Conservation (phyloP, 1,284 basidiomycete species). For the Tylopilus sp. region DNA sequence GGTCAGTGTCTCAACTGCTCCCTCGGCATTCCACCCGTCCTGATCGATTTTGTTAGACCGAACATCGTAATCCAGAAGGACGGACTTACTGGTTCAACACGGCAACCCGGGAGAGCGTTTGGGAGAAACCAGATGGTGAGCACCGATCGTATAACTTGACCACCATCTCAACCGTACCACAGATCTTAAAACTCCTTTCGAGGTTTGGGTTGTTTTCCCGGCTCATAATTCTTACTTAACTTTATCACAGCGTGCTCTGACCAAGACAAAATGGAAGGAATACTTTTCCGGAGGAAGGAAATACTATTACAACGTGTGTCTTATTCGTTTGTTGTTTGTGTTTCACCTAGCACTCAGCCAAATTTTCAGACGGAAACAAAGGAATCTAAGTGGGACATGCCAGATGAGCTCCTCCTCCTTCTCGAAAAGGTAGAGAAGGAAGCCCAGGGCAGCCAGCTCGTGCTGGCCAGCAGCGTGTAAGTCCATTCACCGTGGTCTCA, state of each 20-base stretch:
- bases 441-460: slow-evolving; percentile 37
- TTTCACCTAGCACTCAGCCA: neutral
- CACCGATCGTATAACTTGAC: slow-evolving; percentile 14
- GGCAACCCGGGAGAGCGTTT: slow-evolving; percentile 72
- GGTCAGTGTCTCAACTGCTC: slow-evolving; percentile 24
- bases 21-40: neutral
- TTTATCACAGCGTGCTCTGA: slow-evolving; percentile 68
- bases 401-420: slow-evolving; percentile 77
- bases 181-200: slow-evolving; percentile 83
- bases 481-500: neutral
- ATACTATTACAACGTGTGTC: slow-evolving; percentile 85
- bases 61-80: slow-evolving; percentile 80
- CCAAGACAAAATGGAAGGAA: slow-evolving; percentile 88
- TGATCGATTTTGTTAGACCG: slow-evolving; percentile 47
- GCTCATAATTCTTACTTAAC: slow-evolving; percentile 7
- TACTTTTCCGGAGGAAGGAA: slow-evolving; percentile 87
- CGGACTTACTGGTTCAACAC: slow-evolving; percentile 87
- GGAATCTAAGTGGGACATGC: slow-evolving; percentile 96
- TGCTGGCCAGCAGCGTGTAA: slow-evolving; percentile 33
- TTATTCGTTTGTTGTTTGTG: neutral
- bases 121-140: slow-evolving; percentile 83
- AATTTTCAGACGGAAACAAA: slow-evolving; percentile 65
- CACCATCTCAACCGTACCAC: slow-evolving; percentile 12
- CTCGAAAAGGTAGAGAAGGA: slow-evolving; percentile 84
- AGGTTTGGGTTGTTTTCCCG: slow-evolving; percentile 47